Conservation (phyloP, 169 alveolate genomes). For the Cryptosporidium ryanae region DNA sequence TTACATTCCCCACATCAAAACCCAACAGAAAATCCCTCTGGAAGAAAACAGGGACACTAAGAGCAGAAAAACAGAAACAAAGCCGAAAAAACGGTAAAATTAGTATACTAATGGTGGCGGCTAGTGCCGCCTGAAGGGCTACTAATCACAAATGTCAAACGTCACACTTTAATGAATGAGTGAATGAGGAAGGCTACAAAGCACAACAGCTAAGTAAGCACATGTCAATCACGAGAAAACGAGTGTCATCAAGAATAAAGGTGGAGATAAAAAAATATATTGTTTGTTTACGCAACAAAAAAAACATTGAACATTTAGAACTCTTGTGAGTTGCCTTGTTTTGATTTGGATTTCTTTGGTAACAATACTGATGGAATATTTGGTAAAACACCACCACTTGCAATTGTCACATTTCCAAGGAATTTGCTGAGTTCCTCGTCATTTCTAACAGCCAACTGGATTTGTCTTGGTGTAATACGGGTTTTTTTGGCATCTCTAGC, state of each 20-base stretch:
- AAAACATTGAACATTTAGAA: constrained; percentile 47
- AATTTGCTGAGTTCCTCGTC: constrained; percentile 98
- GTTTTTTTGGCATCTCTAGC: constrained; percentile 97
- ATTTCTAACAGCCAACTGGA: constrained; percentile 97
- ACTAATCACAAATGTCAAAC: constrained; percentile 19
- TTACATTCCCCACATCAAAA: no score
- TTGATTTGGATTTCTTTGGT: constrained; percentile 90
- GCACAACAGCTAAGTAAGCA: not conserved
- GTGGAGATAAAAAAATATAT: constrained; percentile 13
- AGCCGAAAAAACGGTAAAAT: not conserved
- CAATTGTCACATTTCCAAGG: constrained; percentile 96
- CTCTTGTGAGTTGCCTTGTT: constrained; percentile 79
- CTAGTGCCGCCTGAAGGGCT: constrained; percentile 75
- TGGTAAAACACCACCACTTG: constrained; percentile 99
- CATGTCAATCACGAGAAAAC: not conserved
- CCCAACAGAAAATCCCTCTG: no score
- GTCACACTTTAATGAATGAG: not conserved
- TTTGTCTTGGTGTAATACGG: constrained; percentile 98
- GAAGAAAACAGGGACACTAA: no score
- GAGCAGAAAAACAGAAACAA: not conserved
- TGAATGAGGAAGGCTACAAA: not conserved
- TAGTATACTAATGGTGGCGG: constrained; percentile 52
- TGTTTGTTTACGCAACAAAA: constrained; percentile 11
- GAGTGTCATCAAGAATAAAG: constrained; percentile 46
- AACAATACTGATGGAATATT: constrained; percentile 94